These are phyloP conservation scores for Oidiodendron maius DNA, from an alignment of 495 filamentous ascomycete species.

Conservation along the genomic window DNA sequence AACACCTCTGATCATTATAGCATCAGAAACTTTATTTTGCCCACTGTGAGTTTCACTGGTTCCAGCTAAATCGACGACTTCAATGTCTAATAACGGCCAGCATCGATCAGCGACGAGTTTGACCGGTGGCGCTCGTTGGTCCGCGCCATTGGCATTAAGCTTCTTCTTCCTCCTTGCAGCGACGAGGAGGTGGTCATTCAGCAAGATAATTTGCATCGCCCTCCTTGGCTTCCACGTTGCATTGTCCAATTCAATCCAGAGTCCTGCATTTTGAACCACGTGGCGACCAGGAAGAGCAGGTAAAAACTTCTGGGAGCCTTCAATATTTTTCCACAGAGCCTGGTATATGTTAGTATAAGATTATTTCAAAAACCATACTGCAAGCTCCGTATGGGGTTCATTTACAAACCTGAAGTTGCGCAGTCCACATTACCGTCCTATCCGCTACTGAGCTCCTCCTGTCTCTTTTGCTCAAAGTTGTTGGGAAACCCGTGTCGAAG, in stretches of 20 bases:
- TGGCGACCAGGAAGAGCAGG: conserved; percentile 88
- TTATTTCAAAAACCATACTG: conserved; percentile 11
- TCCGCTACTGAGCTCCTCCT: conserved; percentile 85
- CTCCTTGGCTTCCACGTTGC: conserved; percentile 90
- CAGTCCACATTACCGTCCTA: conserved; percentile 90
- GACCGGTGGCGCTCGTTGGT: conserved; percentile 48
- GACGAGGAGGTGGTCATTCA: conserved; percentile 92
- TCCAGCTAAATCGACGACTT: conserved; percentile 79
- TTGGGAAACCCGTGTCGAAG: conserved; percentile 34
- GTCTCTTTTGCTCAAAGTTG: conserved; percentile 54
- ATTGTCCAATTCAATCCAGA: conserved; percentile 94
- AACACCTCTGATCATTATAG: conserved; percentile 79
- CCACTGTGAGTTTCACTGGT: conserved; percentile 48
- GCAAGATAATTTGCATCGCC: conserved; percentile 79
- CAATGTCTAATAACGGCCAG: conserved; percentile 90
- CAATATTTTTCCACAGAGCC: conserved; percentile 88
- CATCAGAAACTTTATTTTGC: conserved; percentile 70
- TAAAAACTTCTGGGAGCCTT: conserved; percentile 94
- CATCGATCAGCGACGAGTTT: conserved; percentile 90
- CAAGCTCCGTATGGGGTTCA: not conserved
- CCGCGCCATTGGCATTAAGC: conserved; percentile 50
- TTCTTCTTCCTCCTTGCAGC: conserved; percentile 89
- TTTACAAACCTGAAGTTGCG: conserved; percentile 68
- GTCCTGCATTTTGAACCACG: conserved; percentile 79
- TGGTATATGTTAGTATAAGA: conserved; percentile 17